Percentiles rank a stretch among this genome's conserved stretches.
These are phyloP conservation scores for Phytopythium aichiense DNA, from an alignment of 352 stramenopile genomes.

Conservation along the genomic window DNA sequence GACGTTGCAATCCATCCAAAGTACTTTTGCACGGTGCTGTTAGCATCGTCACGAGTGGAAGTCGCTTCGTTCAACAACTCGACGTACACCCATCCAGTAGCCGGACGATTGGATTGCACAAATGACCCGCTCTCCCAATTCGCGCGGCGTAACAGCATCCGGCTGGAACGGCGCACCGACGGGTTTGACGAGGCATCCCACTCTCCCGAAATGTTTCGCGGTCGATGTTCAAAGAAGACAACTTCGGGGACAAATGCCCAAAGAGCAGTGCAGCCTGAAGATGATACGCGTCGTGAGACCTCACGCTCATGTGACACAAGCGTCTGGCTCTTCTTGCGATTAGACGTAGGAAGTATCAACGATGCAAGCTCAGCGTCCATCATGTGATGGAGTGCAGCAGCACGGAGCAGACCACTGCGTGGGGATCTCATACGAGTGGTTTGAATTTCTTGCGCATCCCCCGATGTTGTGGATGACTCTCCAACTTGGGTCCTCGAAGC, in stretches of 20 bases:
- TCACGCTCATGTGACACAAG: neutral
- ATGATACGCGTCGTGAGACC: neutral
- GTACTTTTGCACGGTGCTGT: constrained; percentile 22
- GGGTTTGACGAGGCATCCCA: neutral
- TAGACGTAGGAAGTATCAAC: neutral
- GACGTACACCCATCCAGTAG: constrained; percentile 40
- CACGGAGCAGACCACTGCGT: neutral
- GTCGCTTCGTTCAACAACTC: constrained; percentile 35
- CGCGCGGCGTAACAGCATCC: neutral
- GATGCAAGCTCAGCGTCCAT: neutral
- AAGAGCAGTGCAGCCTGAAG: neutral
- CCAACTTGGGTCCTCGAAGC: neutral
- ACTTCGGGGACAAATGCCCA: constrained; percentile 4
- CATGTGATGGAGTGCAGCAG: neutral
- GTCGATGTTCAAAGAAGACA: constrained; percentile 1
- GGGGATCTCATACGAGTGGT: neutral
- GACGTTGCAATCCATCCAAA: constrained; percentile 22
- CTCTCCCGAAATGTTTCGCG: neutral
- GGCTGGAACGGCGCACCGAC: neutral
- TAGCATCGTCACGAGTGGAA: neutral
- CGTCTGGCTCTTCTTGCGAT: neutral
- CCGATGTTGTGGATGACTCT: neutral
- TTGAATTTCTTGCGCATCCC: neutral
- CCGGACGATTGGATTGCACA: neutral
- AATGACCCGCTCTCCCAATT: neutral